Conservation (phyloP, 2,329 filamentous ascomycete genomes). For the Fusarium nematophilum region DNA sequence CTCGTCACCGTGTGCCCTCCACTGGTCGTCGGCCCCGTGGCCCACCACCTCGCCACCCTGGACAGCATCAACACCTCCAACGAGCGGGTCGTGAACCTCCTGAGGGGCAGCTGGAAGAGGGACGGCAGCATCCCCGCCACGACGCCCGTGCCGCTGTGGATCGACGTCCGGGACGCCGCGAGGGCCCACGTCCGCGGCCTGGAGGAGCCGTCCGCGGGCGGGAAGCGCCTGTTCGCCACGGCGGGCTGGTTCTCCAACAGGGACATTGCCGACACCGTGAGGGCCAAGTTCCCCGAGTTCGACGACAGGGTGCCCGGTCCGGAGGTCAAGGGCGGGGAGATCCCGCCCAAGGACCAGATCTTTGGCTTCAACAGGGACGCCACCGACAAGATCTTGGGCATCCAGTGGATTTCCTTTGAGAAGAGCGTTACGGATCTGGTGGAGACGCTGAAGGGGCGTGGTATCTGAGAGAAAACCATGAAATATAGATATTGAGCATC, state of each 20-base stretch:
- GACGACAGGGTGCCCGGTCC: conserved; percentile 59
- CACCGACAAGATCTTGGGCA: conserved; percentile 69
- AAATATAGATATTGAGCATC: conserved; percentile 3
- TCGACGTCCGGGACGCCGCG: conserved; percentile 68
- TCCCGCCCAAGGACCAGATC: conserved; percentile 53
- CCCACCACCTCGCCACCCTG: conserved; percentile 58
- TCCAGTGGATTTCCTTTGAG: conserved; percentile 72
- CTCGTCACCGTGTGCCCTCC: conserved; percentile 66
- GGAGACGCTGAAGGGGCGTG: conserved; percentile 67
- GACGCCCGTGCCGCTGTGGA: conserved; percentile 58
- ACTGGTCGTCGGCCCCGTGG: conserved; percentile 65
- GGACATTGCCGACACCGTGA: conserved; percentile 56
- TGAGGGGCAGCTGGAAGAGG: conserved; percentile 64
- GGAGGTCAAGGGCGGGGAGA: conserved; percentile 57
- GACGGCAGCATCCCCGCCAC: conserved; percentile 54
- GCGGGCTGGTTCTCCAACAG: conserved; percentile 60
- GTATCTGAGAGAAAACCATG: conserved; percentile 30
- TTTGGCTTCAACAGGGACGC: conserved; percentile 69
- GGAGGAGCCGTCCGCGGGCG: conserved; percentile 59
- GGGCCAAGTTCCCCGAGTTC: conserved; percentile 62
- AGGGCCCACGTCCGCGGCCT: conserved; percentile 64
- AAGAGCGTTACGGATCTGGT: conserved; percentile 72
- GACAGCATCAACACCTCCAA: conserved; percentile 65
- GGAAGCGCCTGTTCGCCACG: conserved; percentile 63
- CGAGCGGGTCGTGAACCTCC: conserved; percentile 60